Percentiles rank a stretch among this genome's conserved stretches.
These are phyloP conservation scores for Dinochytrium kinnereticum DNA, from an alignment of 371 early-diverging fungal genomes.

Conservation along the genomic window DNA sequence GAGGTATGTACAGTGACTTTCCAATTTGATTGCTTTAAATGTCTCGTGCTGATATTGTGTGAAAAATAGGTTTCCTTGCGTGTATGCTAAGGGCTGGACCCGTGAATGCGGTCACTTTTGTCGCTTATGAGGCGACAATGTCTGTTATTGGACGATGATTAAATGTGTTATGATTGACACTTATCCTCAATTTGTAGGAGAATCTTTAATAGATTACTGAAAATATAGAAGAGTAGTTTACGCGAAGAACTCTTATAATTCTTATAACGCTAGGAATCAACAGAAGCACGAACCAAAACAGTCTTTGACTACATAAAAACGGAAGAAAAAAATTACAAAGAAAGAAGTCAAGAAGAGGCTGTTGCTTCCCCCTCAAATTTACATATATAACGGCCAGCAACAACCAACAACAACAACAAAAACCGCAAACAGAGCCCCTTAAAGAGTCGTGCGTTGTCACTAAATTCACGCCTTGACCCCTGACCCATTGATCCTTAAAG, in stretches of 20 bases:
- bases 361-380: too few species aligned
- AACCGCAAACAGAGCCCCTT: not conserved
- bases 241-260: too few species aligned
- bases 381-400: too few species aligned
- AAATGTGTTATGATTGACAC: too few species aligned
- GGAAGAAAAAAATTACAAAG: not conserved
- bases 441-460: too few species aligned
- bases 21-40: not conserved
- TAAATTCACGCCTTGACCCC: too few species aligned
- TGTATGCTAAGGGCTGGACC: constrained; percentile 64
- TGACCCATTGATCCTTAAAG: too few species aligned
- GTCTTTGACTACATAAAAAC: not conserved
- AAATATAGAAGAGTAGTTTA: too few species aligned
- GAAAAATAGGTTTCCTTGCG: constrained; percentile 47
- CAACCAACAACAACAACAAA: too few species aligned
- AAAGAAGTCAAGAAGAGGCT: not conserved
- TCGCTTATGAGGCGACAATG: constrained; percentile 59
- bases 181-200: too few species aligned
- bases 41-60: not conserved
- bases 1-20: constrained; percentile 41
- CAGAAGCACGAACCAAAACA: too few species aligned
- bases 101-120: constrained; percentile 62
- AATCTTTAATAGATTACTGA: not conserved
- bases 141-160: not conserved
- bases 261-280: too few species aligned